A percentile compares a stretch with the other conserved stretches of the same genome.
These are phyloP conservation scores for Pisolithus marmoratus DNA, from an alignment of 768 basidiomycete species.

Conservation along the genomic window DNA sequence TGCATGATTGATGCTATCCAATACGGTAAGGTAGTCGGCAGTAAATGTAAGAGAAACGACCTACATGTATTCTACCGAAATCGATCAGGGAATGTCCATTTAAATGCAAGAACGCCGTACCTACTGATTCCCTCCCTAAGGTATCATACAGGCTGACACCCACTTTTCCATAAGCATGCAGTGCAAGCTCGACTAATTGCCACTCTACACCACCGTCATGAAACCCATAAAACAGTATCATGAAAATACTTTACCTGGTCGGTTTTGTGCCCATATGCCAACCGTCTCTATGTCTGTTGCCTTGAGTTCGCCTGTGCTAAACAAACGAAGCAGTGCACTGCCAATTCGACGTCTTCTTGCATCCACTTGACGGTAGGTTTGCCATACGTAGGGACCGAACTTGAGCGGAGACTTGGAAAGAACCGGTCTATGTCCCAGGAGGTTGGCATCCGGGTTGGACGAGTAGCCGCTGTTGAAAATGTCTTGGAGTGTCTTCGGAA, in stretches of 20 bases:
- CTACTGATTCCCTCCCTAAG: conserved; percentile 84
- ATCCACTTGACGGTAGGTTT: conserved; percentile 72
- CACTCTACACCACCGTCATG: conserved; percentile 57
- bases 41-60: neutral
- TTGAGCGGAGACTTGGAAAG: conserved; percentile 61
- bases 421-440: conserved; percentile 65
- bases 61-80: conserved; percentile 67
- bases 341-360: conserved; percentile 65
- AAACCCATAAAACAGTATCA: neutral
- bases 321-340: conserved; percentile 65
- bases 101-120: conserved; percentile 37
- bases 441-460: conserved; percentile 41
- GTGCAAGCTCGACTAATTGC: conserved; percentile 85
- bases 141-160: conserved; percentile 93
- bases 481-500: conserved; percentile 52
- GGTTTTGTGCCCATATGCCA: conserved; percentile 79
- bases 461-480: conserved; percentile 63
- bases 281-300: conserved; percentile 67
- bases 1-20: conserved; percentile 73
- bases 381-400: conserved; percentile 71
- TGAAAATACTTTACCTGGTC: conserved; percentile 53
- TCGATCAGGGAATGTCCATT: conserved; percentile 1
- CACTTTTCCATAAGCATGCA: conserved; percentile 76
- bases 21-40: conserved; percentile 4
- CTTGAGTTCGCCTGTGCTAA: conserved; percentile 53